Evolutionary conservation across 768 basidiomycete genomes (phyloP).

Genomic region (Zangia roseola): DNA sequence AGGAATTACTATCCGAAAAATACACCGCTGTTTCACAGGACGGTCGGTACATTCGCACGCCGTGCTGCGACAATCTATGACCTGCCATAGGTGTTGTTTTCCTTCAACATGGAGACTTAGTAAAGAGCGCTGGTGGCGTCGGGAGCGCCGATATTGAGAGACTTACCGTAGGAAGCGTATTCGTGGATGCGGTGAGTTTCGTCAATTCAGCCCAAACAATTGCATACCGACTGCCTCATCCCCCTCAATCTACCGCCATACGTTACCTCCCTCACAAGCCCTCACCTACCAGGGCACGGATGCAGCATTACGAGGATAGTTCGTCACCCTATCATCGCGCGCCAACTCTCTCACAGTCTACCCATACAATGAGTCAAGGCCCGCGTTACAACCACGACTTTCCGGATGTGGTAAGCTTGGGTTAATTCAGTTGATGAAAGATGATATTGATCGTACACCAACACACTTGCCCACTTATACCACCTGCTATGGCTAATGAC

Average conservation of each 20-base stretch:
- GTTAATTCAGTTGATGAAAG: neutral
- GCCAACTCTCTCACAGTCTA: neutral
- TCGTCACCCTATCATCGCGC: neutral
- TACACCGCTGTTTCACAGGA: neutral
- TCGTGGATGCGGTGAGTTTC: too few relatives aligned
- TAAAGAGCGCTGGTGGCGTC: too few relatives aligned
- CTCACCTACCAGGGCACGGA: conserved; percentile 1
- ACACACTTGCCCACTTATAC: too few relatives aligned
- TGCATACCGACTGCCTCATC: too few relatives aligned
- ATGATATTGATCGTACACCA: conserved; percentile 4
- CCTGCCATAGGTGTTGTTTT: neutral
- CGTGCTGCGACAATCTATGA: neutral
- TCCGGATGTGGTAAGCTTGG: conserved; percentile 6
- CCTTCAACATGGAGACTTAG: neutral
- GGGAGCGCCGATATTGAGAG: too few relatives aligned
- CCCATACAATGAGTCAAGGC: conserved; percentile 1
- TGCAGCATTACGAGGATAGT: too few relatives aligned
- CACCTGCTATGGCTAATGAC: too few relatives aligned
- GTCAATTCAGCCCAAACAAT: too few relatives aligned
- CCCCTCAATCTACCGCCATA: neutral
- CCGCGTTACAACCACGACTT: conserved; percentile 7
- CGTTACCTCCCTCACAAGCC: neutral
- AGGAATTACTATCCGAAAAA: neutral
- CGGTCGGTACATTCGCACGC: neutral
- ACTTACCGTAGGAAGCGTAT: too few relatives aligned